Base-by-base conservation (phyloP, 2,329 filamentous ascomycete genomes). In the Meredithiella fracta region DNA sequence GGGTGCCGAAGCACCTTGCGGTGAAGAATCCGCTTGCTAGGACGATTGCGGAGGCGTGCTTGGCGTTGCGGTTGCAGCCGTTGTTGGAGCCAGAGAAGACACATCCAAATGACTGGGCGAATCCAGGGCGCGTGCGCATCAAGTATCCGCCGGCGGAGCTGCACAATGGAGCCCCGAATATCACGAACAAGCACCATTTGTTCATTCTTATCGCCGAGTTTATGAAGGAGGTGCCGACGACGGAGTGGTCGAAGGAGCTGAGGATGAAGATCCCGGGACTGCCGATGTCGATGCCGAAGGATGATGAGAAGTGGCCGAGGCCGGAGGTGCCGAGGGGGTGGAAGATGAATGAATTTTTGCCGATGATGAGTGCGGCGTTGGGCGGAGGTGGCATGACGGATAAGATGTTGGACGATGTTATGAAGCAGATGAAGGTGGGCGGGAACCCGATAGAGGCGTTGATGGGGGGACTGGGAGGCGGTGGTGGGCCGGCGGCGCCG, bases 71-170 rank as follows among this genome's bases (percentile, higher is more conserved):
- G 29, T 72, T 88, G 37, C 76, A 79, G 60, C 82, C 84, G 47
- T 81, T 92, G 6, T 85, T 96, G 67, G 92, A 98, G 71, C 87
- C 90, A 1, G 85, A 85, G 65, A 95, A 95, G 73, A 78, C 82
- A 59, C 92, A 98, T 69, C 92, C 92, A 5, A 91, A 92, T 71
- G 92, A 98, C 73, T 98, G 92, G 92, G 83, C 85, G 57, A 98
- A 98, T 72, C 92, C 92, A 11, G 92, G 92, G 2, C 78, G 92
- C 58, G 86, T 97, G 60, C 82, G 86, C 62, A 80, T 97, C 52
- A 72, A 83, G 64, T 72, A 96, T n/a, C 84, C 80, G 67, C 71
- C 67, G 61, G 63, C 59, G 58, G 61, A 50, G 47, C 60, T 58
- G 6, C 49, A 56, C 20, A n/a, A 8, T 23, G 57, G 60, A 54